Evolutionary conservation across 2,329 filamentous ascomycete species (phyloP).

Genomic region (Aspergillus ochraceus): DNA sequence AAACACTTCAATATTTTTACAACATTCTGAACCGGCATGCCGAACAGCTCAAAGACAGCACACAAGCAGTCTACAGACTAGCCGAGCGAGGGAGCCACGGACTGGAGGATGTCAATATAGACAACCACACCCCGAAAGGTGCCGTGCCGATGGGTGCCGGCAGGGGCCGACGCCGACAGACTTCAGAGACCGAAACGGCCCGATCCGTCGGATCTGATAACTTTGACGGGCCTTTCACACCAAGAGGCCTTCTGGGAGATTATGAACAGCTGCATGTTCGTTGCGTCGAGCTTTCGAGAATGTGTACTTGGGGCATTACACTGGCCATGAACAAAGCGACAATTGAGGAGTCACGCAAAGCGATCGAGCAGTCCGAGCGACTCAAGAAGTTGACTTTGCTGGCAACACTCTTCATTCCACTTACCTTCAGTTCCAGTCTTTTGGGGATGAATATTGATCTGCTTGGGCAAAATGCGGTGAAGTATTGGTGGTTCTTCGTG

Average conservation of each 20-base stretch:
- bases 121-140: background rate
- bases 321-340: slow-evolving; percentile 8
- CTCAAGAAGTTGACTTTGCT: slow-evolving; percentile 6
- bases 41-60: slow-evolving; percentile 3
- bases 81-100: background rate
- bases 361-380: slow-evolving; percentile 6
- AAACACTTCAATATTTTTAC: slow-evolving; percentile 5
- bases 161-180: background rate
- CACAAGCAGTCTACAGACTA: background rate
- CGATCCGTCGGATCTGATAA: background rate
- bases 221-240: background rate
- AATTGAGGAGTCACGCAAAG: slow-evolving; percentile 5
- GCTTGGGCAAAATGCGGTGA: slow-evolving; percentile 2
- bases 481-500: slow-evolving; percentile 8
- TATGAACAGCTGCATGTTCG: slow-evolving; percentile 2
- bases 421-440: slow-evolving; percentile 6
- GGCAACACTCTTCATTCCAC: slow-evolving; percentile 6
- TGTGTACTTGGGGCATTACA: slow-evolving; percentile 3
- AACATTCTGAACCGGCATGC: slow-evolving; percentile 5
- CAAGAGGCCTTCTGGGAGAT: background rate
- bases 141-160: background rate
- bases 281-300: slow-evolving; percentile 2
- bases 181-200: background rate
- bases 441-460: slow-evolving; percentile 8
- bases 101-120: background rate